Conservation (phyloP, 805 yeast species). For the Candida suzukii region DNA sequence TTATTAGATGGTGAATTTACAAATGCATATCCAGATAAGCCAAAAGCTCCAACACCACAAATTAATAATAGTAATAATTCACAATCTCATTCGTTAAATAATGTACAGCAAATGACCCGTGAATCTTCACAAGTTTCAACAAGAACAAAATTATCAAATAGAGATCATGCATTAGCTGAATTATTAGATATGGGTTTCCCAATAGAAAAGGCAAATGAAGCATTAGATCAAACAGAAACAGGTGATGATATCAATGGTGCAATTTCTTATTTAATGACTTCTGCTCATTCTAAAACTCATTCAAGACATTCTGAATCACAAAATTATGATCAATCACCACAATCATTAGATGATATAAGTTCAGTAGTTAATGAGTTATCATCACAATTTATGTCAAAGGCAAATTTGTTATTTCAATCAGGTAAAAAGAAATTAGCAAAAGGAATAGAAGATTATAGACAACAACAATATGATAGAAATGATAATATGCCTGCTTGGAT, state of each 20-base stretch:
- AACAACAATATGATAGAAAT: constrained; percentile 20
- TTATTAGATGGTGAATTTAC: constrained; percentile 1
- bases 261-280: constrained; percentile 56
- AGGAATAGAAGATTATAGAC: constrained; percentile 54
- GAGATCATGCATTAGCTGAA: constrained; percentile 55
- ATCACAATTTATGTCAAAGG: constrained; percentile 48
- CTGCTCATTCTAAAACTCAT: constrained; percentile 37
- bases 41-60: neutral
- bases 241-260: constrained; percentile 61
- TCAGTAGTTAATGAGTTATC: constrained; percentile 47
- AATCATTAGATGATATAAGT: constrained; percentile 26
- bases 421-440: constrained; percentile 56
- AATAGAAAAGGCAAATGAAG: constrained; percentile 49
- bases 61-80: no score
- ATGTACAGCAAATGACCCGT: no score
- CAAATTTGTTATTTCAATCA: constrained; percentile 48
- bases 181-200: constrained; percentile 77
- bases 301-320: constrained; percentile 1
- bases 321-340: neutral
- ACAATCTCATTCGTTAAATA: no score
- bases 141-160: constrained; percentile 6
- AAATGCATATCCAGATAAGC: neutral
- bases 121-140: constrained; percentile 1
- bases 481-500: constrained; percentile 65
- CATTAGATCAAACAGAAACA: constrained; percentile 41